A percentile compares a stretch with the other conserved stretches of the same genome.
Evolutionary conservation across 176 grass and related monocot species (phyloP).

Genomic region (Carex cristatella): DNA sequence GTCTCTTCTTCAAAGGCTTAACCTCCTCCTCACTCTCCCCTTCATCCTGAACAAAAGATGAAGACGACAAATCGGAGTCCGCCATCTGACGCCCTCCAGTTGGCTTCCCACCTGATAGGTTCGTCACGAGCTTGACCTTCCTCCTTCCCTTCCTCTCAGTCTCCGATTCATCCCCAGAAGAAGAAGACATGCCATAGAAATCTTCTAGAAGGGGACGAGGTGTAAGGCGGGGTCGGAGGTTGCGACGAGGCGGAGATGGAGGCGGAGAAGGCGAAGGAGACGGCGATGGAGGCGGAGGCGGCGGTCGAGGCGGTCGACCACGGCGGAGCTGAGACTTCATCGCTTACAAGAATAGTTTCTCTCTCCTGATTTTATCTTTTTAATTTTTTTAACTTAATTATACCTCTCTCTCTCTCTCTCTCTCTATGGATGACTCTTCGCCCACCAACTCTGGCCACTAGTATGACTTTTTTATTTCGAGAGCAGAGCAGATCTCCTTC

Average conservation of each 20-base stretch:
- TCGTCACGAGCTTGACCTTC: conserved; percentile 84
- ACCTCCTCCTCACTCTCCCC: conserved; percentile 55
- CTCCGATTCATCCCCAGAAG: conserved; percentile 39
- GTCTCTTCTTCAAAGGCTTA: conserved; percentile 90
- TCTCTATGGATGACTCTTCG: not conserved
- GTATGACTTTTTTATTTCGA: conserved; percentile 10
- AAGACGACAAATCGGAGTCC: conserved; percentile 30
- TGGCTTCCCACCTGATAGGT: conserved; percentile 47
- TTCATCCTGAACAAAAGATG: conserved; percentile 20
- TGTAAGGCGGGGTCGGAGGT: conserved; percentile 29
- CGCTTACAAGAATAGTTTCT: not conserved
- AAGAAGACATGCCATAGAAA: conserved; percentile 30
- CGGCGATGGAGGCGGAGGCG: conserved; percentile 22
- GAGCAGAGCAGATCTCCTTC: conserved; percentile 21
- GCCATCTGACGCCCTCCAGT: conserved; percentile 38
- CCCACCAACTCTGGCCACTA: conserved; percentile 33
- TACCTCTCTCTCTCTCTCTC: conserved; percentile 1
- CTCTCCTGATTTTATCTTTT: conserved; percentile 23
- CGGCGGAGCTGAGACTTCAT: conserved; percentile 60
- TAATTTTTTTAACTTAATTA: too few relatives aligned
- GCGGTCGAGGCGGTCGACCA: conserved; percentile 49
- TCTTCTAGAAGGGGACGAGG: conserved; percentile 42
- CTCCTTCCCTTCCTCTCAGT: conserved; percentile 36
- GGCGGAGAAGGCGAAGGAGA: conserved; percentile 37
- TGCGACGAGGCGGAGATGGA: conserved; percentile 31